Conservation (phyloP, 257 asterid species). For the Leonotis leonurus region DNA sequence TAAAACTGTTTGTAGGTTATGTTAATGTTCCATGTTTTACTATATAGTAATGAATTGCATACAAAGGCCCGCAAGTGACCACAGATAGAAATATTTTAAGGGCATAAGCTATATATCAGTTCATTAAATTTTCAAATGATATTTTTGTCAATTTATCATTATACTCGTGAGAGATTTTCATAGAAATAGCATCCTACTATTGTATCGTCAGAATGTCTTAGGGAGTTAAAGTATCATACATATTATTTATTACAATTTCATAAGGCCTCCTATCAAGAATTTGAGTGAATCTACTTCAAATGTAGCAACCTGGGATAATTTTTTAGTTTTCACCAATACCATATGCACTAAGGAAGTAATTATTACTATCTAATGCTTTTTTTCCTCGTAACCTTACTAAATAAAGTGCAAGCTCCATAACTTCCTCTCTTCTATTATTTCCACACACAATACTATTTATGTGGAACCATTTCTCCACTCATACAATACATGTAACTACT, state of each 20-base stretch:
- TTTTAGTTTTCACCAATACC: background rate
- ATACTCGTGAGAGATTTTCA: background rate
- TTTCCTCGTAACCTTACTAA: background rate
- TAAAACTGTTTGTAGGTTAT: background rate
- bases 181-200: background rate
- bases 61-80: background rate
- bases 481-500: no score
- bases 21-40: background rate
- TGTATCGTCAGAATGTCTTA: background rate
- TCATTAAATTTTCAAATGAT: background rate
- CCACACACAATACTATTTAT: no score
- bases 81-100: background rate
- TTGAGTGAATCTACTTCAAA: background rate
- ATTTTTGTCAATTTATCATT: background rate
- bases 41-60: background rate
- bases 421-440: background rate
- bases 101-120: background rate
- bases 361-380: background rate
- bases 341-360: background rate
- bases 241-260: background rate
- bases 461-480: no score
- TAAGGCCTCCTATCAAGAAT: background rate
- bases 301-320: background rate
- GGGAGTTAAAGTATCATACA: background rate
- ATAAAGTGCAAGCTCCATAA: constrained; percentile 6